Evolutionary conservation across 352 stramenopile genomes (phyloP), one percentile per base, ranked within the genome.

Genomic region (Halophytophthora polymorphica): DNA sequence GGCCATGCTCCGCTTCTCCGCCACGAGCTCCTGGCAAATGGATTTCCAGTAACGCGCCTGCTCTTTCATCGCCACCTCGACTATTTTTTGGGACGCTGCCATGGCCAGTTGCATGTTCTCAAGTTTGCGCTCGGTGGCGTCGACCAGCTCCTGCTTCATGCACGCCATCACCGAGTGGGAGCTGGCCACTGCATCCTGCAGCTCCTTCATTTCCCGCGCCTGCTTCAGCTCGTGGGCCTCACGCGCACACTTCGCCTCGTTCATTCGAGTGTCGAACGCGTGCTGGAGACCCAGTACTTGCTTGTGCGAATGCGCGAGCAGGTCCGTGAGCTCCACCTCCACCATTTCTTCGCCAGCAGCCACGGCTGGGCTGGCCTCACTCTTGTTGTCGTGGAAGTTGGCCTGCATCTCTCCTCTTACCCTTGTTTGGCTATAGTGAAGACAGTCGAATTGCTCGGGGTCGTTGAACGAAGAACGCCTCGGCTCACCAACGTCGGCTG

Each of bases 1-100:
- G 4, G 63, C 71, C 39, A 82, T 60, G 11, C 45, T 41, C 12
- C 71, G 47, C 63, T 77, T 82, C 42, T 79, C 71, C 8, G 54
- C 35, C 11, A 82, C 49, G 3, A 79, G 58, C 8, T 82, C 71
- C 48, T 63, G 55, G 54, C 66, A 79, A 33, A 82, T 68, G 28
- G 53, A 53, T 45, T 71, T 75, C 71, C 71, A 82, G 36, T 79
- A 68, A 5, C 40, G 51, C 11, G 55, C 38, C 22, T 78, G 69
- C 18, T 73, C 59, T 43, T 72, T 70, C 58, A 77, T 56, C 10
- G 53, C 39, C 2, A 44, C 60, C 42, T 81, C 68, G n/a, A 72
- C 61, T 6, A 46, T 22, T 36, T 53, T 65, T 34, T 70, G 58
- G 0, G 58, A 63, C 3, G 53, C 25, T 40, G n/a, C 63, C 50